Evolutionary conservation across 495 filamentous ascomycete species (phyloP), one percentile per base, ranked within the genome.

Genomic region (Podospora bellae-mahoneyi): DNA sequence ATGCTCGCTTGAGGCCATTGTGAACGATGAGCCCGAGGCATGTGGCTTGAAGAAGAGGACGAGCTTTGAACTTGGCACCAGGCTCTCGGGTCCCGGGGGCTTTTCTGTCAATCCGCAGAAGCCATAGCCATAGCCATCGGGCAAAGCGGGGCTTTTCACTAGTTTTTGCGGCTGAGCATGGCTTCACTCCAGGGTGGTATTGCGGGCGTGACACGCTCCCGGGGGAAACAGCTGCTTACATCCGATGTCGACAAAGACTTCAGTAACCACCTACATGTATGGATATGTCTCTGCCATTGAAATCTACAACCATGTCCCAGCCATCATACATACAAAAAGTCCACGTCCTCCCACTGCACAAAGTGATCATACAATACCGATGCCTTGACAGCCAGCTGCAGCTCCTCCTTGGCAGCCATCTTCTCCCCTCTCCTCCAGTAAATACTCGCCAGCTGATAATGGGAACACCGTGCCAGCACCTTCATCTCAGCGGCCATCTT

Each of bases 381-480:
- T 9, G 9, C 55, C 19, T 58, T 26, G 5, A 58, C 55, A 19
- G 55, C 20, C 55, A 58, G 2, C 55, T 26, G 20, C n/a, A 58
- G 23, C n/a, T 58, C n/a, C 3, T 58, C 19, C n/a, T 4, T 58
- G 1, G 16, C 55, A 15, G n/a, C 18, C 13, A 26, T 4, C 10
- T 26, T 7, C 7, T 58, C n/a, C 19, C 55, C 16, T 58, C 23
- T 19, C 23, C 55, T 19, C n/a, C 55, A 15, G 55, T 58, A 58
- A 4, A 58, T 58, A 19, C 55, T 58, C 55, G 55, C n/a, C 55
- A 58, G 23, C 6, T 58, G 55, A 20, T 58, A 58, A 58, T 58
- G 55, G 18, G 55, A 9, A 58, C 55, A 58, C 13, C 55, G 7
- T 20, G 55, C 55, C n/a, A 58, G 23, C 55, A 58, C 55, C 13